phyloP scores from a whole-genome alignment of 2,329 filamentous ascomycete genomes.

The Bipolaris zeicola region DNA sequence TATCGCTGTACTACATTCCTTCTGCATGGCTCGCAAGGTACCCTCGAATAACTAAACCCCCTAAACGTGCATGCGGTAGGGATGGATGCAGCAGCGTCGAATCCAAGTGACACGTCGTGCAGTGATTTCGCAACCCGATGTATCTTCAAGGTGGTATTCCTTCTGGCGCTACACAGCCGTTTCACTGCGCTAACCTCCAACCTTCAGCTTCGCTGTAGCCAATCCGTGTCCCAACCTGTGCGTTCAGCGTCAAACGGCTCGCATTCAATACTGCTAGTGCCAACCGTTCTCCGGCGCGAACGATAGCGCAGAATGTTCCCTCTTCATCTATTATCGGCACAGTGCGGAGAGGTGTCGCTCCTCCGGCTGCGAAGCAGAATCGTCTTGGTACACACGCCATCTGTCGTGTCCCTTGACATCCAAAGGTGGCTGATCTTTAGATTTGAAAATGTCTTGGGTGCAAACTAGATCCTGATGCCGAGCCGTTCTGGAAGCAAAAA shows the following conservation, averaged over 20 bases:
- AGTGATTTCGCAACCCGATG: not conserved
- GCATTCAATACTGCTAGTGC: not conserved
- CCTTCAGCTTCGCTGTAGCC: constrained; percentile 1
- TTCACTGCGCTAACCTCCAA: constrained; percentile 2
- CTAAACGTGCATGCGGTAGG: not conserved
- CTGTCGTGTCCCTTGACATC: not conserved
- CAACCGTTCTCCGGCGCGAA: not conserved
- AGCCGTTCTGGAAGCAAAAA: not conserved
- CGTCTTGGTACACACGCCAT: not conserved
- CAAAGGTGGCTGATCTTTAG: not conserved
- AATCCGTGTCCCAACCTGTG: constrained; percentile 12
- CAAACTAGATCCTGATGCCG: not conserved
- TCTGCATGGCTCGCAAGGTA: not conserved
- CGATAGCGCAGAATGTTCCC: not conserved
- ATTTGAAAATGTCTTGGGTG: not conserved
- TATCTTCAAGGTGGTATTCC: not conserved
- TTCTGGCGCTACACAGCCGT: not conserved
- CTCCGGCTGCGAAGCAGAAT: not conserved
- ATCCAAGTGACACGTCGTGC: not conserved
- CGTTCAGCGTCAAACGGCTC: constrained; percentile 4
- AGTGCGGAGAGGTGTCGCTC: not conserved
- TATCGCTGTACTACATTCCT: no score
- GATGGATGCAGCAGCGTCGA: not conserved
- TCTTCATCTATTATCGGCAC: not conserved
- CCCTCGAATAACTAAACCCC: no score